Evolutionary conservation across 2,329 filamentous ascomycete species (phyloP), one percentile per base, ranked within the genome.

Genomic region (Beauveria medogensis): DNA sequence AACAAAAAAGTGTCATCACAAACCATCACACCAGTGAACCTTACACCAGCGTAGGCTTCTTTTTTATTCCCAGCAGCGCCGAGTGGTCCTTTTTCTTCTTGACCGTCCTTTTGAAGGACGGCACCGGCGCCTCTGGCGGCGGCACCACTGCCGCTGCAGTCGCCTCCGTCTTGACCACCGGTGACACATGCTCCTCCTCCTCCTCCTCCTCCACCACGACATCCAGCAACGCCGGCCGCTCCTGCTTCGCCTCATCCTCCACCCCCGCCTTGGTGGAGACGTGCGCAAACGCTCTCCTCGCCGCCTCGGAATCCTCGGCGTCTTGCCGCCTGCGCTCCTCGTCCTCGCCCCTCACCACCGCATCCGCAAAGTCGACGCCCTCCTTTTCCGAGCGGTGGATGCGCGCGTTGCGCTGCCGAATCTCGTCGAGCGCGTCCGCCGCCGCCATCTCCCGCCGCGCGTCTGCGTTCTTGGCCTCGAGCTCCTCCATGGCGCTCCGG

Each of bases 391-490:
- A 88, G 65, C 89, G 82, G 73, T 96, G 91, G 55, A 94, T 86
- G 64, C 92, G 81, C 8, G 94, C 94, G 75, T 99, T 99, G 65
- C 93, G 80, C 57, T 90, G 93, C 60, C 93, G 82, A 61, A 99
- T 97, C 76, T 97, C 92, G 73, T 99, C 94, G 60, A 99, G 77
- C 8, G 92, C 93, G 77, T 99, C 94, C 2, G 94, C 94, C 50
- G 97, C 91, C 20, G 90, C 91, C 92, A 99, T 99, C 75, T 99
- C 94, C 46, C 89, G 82, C 78, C 94, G 92, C 1, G 92, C 92
- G 72, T 99, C 94, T 24, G 89, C 78, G 60, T 93, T 96, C 78
- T 97, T 97, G 64, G 89, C 88, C 76, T 99, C 94, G 52, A 99
- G 77, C 71, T 97, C 92, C 61, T 89, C 89, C 95, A 99, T 99